phyloP scores from a whole-genome alignment of 495 filamentous ascomycete genomes.

The Aspergillus baeticus region DNA sequence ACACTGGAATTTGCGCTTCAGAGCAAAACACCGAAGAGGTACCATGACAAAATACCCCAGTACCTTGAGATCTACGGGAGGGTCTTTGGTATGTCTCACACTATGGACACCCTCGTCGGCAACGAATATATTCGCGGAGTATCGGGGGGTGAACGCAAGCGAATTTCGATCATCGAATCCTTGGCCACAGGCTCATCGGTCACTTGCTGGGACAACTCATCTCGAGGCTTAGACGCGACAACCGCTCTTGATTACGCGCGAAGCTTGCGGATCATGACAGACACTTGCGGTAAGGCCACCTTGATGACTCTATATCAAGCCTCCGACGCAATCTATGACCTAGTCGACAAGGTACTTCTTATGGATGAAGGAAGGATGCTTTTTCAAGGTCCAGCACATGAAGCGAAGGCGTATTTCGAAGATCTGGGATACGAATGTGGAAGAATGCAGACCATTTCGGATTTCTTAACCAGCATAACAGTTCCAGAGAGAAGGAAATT shows the following conservation, averaged over 20 bases:
- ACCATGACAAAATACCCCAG: constrained; percentile 65
- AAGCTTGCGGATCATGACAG: constrained; percentile 74
- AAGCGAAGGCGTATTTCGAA: constrained; percentile 78
- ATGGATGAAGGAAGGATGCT: constrained; percentile 78
- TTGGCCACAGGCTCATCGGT: constrained; percentile 74
- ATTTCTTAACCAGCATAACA: constrained; percentile 82
- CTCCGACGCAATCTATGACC: constrained; percentile 75
- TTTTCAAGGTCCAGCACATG: constrained; percentile 69
- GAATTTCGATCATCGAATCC: constrained; percentile 48
- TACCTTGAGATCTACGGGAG: constrained; percentile 69
- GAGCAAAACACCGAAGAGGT: constrained; percentile 69
- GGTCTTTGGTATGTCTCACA: constrained; percentile 85
- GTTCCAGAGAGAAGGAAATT: constrained; percentile 64
- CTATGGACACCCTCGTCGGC: constrained; percentile 77
- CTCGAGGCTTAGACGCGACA: constrained; percentile 76
- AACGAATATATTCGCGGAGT: constrained; percentile 80
- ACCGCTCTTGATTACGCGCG: constrained; percentile 72
- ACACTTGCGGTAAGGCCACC: constrained; percentile 74
- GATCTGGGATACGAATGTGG: constrained; percentile 74
- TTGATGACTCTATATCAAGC: constrained; percentile 82
- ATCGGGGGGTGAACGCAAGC: constrained; percentile 83
- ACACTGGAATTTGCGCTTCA: constrained; percentile 79
- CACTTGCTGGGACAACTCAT: constrained; percentile 81
- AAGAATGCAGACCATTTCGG: constrained; percentile 75
- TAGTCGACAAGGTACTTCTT: constrained; percentile 83